Evolutionary conservation across 768 basidiomycete species (phyloP).

Genomic region (Leccinum subtestaceum): DNA sequence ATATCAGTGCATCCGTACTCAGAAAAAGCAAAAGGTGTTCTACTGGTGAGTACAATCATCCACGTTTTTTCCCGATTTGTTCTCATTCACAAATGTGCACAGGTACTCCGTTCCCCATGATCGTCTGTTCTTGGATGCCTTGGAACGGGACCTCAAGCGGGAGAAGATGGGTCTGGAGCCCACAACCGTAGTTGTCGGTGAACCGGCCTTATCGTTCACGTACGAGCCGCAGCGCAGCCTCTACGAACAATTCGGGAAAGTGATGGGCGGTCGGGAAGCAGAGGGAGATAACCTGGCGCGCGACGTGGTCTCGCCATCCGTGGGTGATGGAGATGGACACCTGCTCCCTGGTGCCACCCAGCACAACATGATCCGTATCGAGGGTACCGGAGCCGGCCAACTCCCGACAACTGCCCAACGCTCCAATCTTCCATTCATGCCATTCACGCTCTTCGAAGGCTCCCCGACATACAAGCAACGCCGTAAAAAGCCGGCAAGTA

Average conservation of each 20-base stretch:
- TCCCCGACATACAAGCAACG: conserved; percentile 88
- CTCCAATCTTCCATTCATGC: conserved; percentile 46
- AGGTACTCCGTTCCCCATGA: conserved; percentile 99
- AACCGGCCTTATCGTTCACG: conserved; percentile 84
- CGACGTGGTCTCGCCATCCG: conserved; percentile 19
- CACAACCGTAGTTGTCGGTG: conserved; percentile 72
- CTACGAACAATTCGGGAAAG: conserved; percentile 81
- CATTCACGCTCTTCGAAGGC: conserved; percentile 77
- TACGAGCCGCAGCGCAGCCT: conserved; percentile 85
- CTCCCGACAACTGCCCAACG: conserved; percentile 20
- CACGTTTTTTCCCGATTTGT: not conserved
- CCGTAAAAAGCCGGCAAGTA: conserved; percentile 64
- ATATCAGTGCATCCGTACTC: conserved; percentile 94
- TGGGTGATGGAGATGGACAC: conserved; percentile 16
- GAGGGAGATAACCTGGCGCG: conserved; percentile 36
- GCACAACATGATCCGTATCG: conserved; percentile 26
- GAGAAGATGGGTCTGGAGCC: conserved; percentile 89
- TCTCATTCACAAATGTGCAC: not conserved
- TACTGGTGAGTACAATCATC: conserved; percentile 66
- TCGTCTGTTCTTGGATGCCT: conserved; percentile 92
- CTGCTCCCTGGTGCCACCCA: conserved; percentile 5
- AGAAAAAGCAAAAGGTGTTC: conserved; percentile 99
- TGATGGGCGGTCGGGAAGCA: conserved; percentile 33
- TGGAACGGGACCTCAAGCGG: conserved; percentile 93
- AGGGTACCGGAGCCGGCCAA: conserved; percentile 18